phyloP scores from a whole-genome alignment of 352 stramenopile genomes.

The Pythium brassicae region DNA sequence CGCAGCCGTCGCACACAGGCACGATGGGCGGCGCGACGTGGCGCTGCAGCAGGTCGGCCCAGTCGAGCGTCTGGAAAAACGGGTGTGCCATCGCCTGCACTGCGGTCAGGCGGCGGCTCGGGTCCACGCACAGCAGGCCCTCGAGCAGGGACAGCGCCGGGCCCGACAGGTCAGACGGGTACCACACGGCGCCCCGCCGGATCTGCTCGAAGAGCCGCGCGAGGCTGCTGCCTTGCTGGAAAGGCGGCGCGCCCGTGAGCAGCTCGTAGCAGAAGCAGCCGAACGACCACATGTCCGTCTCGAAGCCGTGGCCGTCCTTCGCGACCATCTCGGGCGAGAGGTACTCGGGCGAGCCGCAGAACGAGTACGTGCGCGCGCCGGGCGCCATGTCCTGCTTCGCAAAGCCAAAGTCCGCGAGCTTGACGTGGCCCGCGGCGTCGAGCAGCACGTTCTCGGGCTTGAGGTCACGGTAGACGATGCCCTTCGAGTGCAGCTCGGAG shows the following conservation, averaged over 20 bases:
- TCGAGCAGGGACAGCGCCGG: conserved; percentile 44
- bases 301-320: conserved; percentile 62
- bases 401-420: conserved; percentile 83
- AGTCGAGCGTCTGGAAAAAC: conserved; percentile 73
- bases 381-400: conserved; percentile 62
- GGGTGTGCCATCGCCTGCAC: conserved; percentile 63
- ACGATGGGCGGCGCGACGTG: conserved; percentile 63
- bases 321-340: conserved; percentile 83
- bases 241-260: conserved; percentile 64
- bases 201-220: conserved; percentile 62
- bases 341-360: conserved; percentile 83
- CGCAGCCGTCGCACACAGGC: conserved; percentile 39
- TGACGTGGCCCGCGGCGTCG: conserved; percentile 72
- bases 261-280: conserved; percentile 84
- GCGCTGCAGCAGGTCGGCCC: conserved; percentile 58
- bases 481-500: conserved; percentile 49
- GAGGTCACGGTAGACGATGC: conserved; percentile 67
- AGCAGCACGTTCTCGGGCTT: conserved; percentile 80
- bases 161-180: conserved; percentile 53
- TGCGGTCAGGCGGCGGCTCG: conserved; percentile 42
- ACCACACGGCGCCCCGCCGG: conserved; percentile 54
- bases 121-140: conserved; percentile 45
- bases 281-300: conserved; percentile 87
- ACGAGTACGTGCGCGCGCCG: conserved; percentile 65
- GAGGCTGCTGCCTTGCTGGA: conserved; percentile 60